Percentiles rank a stretch among this genome's conserved stretches.
phyloP scores from a whole-genome alignment of 2,329 filamentous ascomycete genomes.

The Cryphonectria radicalis region DNA sequence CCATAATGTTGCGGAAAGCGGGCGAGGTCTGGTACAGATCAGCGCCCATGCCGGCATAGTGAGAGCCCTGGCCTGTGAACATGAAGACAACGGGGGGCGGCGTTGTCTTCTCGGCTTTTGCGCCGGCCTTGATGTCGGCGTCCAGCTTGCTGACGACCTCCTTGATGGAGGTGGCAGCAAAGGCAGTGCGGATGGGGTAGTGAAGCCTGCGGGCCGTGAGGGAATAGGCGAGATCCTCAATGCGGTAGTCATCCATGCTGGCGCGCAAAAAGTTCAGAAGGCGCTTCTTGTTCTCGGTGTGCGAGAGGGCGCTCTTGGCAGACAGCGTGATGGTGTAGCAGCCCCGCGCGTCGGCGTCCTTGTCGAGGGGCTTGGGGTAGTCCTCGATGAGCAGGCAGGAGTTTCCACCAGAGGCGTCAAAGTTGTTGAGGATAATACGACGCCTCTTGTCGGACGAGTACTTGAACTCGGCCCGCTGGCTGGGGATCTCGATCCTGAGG shows the following conservation, averaged over 20 bases:
- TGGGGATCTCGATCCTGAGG: constrained; percentile 56
- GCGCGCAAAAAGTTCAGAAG: constrained; percentile 42
- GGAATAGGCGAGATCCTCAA: constrained; percentile 63
- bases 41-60: constrained; percentile 49
- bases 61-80: constrained; percentile 55
- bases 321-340: constrained; percentile 57
- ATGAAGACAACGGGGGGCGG: constrained; percentile 48
- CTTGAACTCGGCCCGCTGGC: constrained; percentile 48
- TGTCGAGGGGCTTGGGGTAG: constrained; percentile 42
- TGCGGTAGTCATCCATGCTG: constrained; percentile 53
- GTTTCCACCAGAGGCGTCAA: constrained; percentile 68
- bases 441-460: constrained; percentile 47
- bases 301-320: constrained; percentile 51
- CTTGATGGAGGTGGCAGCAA: constrained; percentile 42
- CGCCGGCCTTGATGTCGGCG: constrained; percentile 40
- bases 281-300: constrained; percentile 57
- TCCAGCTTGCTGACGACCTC: constrained; percentile 42
- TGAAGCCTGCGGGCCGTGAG: constrained; percentile 65
- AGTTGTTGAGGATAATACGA: constrained; percentile 61
- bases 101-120: constrained; percentile 42
- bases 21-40: constrained; percentile 47
- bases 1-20: constrained; percentile 50
- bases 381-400: constrained; percentile 65
- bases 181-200: constrained; percentile 53
- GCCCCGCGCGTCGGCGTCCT: constrained; percentile 49